Evolutionary conservation across 441 rosid species (phyloP).

Genomic region (Pelargonium australe): DNA sequence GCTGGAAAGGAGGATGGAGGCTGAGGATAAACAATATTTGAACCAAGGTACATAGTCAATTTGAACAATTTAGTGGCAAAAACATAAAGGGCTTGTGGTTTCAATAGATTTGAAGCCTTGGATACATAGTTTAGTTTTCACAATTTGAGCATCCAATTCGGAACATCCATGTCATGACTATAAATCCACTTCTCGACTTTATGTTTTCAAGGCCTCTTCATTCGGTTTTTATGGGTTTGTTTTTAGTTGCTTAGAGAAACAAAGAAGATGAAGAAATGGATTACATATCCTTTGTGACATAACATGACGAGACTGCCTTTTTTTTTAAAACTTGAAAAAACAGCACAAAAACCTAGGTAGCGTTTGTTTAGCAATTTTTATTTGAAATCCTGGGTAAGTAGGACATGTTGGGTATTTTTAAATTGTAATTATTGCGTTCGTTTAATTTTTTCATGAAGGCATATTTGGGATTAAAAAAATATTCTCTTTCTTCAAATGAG

Average conservation of each 20-base stretch:
- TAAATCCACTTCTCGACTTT: neutral
- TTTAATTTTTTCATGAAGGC: no score
- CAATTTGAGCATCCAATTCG: neutral
- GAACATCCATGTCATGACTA: neutral
- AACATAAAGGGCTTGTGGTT: neutral
- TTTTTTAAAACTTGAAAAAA: neutral
- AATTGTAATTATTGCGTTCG: no score
- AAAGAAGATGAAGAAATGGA: neutral
- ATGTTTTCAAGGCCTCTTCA: neutral
- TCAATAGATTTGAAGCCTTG: neutral
- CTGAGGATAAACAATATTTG: no score
- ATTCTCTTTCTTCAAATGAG: no score
- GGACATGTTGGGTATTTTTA: no score
- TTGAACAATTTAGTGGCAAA: no score
- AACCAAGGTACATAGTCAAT: no score
- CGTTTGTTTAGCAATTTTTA: no score
- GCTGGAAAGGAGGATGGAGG: no score
- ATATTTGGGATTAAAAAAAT: no score
- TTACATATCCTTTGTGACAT: neutral
- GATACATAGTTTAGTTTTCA: neutral
- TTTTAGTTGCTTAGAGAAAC: neutral
- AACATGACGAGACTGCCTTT: neutral
- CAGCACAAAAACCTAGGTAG: no score
- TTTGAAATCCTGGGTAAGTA: no score
- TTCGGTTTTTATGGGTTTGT: neutral